phyloP scores from a whole-genome alignment of 148 eudicot genomes.

The Cornus kousa region DNA sequence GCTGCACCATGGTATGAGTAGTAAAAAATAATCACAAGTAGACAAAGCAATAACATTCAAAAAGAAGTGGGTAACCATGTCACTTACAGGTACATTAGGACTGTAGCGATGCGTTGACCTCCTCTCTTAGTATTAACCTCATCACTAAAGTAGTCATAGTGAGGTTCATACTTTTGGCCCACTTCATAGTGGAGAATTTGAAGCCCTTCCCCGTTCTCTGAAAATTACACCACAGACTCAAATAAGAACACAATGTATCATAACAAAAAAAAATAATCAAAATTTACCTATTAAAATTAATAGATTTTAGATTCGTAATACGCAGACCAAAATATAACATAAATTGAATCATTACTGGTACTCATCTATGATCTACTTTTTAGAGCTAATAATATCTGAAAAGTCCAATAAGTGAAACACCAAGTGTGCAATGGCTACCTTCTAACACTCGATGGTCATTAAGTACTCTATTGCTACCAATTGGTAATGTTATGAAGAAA shows the following conservation, averaged over 20 bases:
- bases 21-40: background rate
- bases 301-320: background rate
- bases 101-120: slow-evolving; percentile 67
- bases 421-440: background rate
- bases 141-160: slow-evolving; percentile 59
- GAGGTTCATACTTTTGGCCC: slow-evolving; percentile 65
- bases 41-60: background rate
- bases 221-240: slow-evolving; percentile 2
- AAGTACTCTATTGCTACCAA: background rate
- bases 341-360: background rate
- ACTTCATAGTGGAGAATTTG: slow-evolving; percentile 68
- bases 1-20: slow-evolving; percentile 20
- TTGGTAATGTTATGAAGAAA: background rate
- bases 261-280: background rate
- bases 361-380: background rate
- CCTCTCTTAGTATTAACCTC: slow-evolving; percentile 58
- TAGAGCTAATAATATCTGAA: background rate
- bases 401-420: background rate
- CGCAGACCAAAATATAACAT: background rate
- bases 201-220: slow-evolving; percentile 90
- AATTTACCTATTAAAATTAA: background rate
- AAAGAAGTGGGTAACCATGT: background rate
- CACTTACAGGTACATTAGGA: slow-evolving; percentile 71
- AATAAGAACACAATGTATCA: background rate
- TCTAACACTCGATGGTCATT: background rate